Percentiles rank a stretch among this genome's conserved stretches.
Conservation (phyloP, 192 early-diverging fungal species). For the Cetraspora pellucida region DNA sequence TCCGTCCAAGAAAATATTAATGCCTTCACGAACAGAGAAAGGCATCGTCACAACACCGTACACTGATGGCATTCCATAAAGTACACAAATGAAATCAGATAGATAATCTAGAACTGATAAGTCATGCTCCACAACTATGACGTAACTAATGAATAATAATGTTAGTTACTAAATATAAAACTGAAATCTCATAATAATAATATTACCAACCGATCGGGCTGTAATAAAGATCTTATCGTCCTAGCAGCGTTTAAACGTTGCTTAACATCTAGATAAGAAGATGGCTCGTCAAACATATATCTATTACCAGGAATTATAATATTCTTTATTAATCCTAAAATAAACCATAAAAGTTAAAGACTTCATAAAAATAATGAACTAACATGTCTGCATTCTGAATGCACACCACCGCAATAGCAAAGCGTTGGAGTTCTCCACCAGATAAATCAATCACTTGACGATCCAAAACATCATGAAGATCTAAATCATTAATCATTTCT, state of each 20-base stretch:
- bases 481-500: slow-evolving; percentile 72
- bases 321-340: background rate
- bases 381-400: slow-evolving; percentile 89
- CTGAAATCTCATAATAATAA: background rate
- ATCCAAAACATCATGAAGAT: slow-evolving; percentile 78
- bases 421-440: slow-evolving; percentile 97
- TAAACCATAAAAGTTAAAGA: background rate
- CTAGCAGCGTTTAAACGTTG: slow-evolving; percentile 96
- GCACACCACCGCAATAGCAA: slow-evolving; percentile 86
- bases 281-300: slow-evolving; percentile 99
- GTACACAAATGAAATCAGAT: slow-evolving; percentile 96
- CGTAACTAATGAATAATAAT: slow-evolving; percentile 57
- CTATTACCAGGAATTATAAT: slow-evolving; percentile 39
- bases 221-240: slow-evolving; percentile 84
- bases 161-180: background rate
- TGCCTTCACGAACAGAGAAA: slow-evolving; percentile 95
- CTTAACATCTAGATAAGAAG: slow-evolving; percentile 97
- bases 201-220: slow-evolving; percentile 44
- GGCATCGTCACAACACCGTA: slow-evolving; percentile 99
- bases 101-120: slow-evolving; percentile 96
- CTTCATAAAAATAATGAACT: slow-evolving; percentile 29
- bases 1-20: slow-evolving; percentile 98
- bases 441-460: slow-evolving; percentile 87
- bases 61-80: slow-evolving; percentile 95
- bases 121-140: slow-evolving; percentile 99